Conservation (phyloP, 2,329 filamentous ascomycete genomes). For the Didymella keratinophila region DNA sequence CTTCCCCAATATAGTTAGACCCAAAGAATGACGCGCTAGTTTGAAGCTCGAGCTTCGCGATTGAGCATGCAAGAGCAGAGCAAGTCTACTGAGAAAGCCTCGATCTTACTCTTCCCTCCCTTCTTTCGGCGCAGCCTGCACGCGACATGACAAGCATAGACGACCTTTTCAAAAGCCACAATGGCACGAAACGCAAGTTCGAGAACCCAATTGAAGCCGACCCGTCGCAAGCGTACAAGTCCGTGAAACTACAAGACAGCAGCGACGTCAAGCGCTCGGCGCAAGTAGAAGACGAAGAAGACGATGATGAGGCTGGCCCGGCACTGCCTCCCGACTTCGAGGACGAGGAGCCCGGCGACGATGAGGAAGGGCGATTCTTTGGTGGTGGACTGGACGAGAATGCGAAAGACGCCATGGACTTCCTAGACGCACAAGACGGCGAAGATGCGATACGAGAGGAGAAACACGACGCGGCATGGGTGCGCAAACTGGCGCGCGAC, state of each 20-base stretch:
- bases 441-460: constrained; percentile 64
- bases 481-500: constrained; percentile 79
- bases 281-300: constrained; percentile 59
- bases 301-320: constrained; percentile 58
- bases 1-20: constrained; percentile 3
- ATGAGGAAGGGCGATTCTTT: constrained; percentile 95
- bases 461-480: constrained; percentile 83
- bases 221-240: constrained; percentile 67
- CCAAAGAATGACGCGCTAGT: constrained; percentile 7
- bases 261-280: constrained; percentile 60
- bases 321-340: constrained; percentile 64
- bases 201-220: constrained; percentile 62
- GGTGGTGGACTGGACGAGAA: constrained; percentile 85
- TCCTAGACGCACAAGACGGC: constrained; percentile 74
- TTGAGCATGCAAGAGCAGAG: constrained; percentile 8
- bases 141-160: constrained; percentile 65
- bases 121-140: background rate
- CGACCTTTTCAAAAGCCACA: constrained; percentile 68
- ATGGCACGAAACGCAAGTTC: constrained; percentile 66
- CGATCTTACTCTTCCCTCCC: background rate
- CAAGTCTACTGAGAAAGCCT: background rate
- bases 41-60: constrained; percentile 14
- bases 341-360: constrained; percentile 64
- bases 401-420: constrained; percentile 86
- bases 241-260: constrained; percentile 61